phyloP scores from a whole-genome alignment of 2,329 filamentous ascomycete species.

The Alternaria sp. region DNA sequence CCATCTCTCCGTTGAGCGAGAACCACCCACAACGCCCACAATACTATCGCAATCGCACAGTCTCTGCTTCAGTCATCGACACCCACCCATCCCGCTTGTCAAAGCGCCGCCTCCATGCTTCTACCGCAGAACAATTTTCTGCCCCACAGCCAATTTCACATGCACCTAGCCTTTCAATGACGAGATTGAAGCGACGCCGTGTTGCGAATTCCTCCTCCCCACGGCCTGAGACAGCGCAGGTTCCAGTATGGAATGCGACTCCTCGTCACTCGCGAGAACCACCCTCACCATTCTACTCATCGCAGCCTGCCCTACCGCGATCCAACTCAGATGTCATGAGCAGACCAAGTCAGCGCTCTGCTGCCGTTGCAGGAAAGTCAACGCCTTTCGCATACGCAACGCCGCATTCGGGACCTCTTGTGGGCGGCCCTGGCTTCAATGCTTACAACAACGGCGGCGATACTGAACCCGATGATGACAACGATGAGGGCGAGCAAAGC shows the following conservation, averaged over 20 bases:
- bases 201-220: slow-evolving; percentile 40
- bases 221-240: slow-evolving; percentile 32
- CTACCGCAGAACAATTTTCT: slow-evolving; percentile 40
- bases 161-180: slow-evolving; percentile 46
- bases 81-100: slow-evolving; percentile 30
- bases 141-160: slow-evolving; percentile 40
- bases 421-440: slow-evolving; percentile 38
- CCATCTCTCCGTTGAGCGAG: slow-evolving; percentile 50
- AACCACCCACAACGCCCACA: slow-evolving; percentile 38
- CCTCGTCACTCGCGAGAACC: slow-evolving; percentile 57
- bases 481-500: slow-evolving; percentile 42
- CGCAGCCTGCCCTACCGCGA: slow-evolving; percentile 36
- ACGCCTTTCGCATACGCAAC: slow-evolving; percentile 78
- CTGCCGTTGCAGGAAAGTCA: slow-evolving; percentile 44
- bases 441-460: slow-evolving; percentile 42
- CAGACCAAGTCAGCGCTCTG: slow-evolving; percentile 55
- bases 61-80: slow-evolving; percentile 41
- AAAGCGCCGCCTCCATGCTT: slow-evolving; percentile 44
- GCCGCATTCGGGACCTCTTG: slow-evolving; percentile 65
- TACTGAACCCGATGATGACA: slow-evolving; percentile 46
- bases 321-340: slow-evolving; percentile 48
- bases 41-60: slow-evolving; percentile 35
- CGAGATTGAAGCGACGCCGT: slow-evolving; percentile 59
- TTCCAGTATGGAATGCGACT: slow-evolving; percentile 47
- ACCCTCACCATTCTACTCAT: slow-evolving; percentile 52